Evolutionary conservation across 2,329 filamentous ascomycete species (phyloP).

Genomic region (Epichloe baconii): DNA sequence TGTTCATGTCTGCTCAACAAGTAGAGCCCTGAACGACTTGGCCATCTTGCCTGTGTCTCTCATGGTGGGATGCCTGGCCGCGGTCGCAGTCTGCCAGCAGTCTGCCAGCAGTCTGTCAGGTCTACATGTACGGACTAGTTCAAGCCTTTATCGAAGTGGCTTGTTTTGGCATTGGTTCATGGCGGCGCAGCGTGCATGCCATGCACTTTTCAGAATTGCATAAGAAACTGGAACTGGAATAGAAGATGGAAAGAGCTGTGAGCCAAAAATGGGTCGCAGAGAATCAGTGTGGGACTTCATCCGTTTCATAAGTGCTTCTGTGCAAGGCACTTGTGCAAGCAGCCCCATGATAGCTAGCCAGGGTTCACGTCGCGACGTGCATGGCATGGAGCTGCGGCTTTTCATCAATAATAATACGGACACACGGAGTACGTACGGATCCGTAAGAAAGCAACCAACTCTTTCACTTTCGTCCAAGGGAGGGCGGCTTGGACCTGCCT

Average conservation of each 20-base stretch:
- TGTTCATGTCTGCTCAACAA: too few species aligned
- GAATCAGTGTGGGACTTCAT: background rate
- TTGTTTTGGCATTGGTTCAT: too few species aligned
- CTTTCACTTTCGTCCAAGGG: background rate
- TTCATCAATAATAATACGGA: background rate
- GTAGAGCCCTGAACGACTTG: too few species aligned
- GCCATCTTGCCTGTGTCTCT: too few species aligned
- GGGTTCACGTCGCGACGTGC: slow-evolving; percentile 4
- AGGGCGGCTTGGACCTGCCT: background rate
- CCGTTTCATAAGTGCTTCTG: background rate
- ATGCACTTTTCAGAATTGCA: too few species aligned
- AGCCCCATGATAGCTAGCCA: background rate
- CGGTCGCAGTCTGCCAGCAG: too few species aligned
- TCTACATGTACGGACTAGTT: too few species aligned
- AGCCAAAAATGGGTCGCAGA: background rate
- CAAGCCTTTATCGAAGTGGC: too few species aligned
- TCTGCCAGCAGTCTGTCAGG: too few species aligned
- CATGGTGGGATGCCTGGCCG: too few species aligned
- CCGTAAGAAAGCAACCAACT: background rate
- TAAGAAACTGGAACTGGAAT: background rate
- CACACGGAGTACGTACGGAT: too few species aligned
- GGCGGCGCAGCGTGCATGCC: too few species aligned
- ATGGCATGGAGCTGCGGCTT: slow-evolving; percentile 2
- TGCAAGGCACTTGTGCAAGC: slow-evolving; percentile 2
- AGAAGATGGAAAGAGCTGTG: background rate